Conservation (phyloP, 129 eudicot genomes). For the Logfia minima region DNA sequence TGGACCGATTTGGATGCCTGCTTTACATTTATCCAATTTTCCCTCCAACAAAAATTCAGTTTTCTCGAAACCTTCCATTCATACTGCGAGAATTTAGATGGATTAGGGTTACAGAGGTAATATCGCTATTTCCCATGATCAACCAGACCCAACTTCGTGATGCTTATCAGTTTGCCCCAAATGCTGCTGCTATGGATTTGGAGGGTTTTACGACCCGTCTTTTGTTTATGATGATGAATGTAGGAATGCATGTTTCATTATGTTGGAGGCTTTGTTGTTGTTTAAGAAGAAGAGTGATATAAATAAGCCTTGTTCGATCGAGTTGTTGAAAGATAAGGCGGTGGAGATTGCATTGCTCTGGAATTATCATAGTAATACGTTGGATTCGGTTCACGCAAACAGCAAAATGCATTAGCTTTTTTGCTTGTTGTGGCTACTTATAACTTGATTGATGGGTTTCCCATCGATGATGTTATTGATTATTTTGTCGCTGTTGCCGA, state of each 20-base stretch:
- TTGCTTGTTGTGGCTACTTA: slow-evolving; percentile 43
- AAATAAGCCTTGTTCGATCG: not conserved
- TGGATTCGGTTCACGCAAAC: not conserved
- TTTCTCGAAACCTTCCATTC: slow-evolving; percentile 27
- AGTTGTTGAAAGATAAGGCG: slow-evolving; percentile 34
- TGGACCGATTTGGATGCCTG: slow-evolving; percentile 53
- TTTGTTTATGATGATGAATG: not conserved
- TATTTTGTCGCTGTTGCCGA: slow-evolving; percentile 28
- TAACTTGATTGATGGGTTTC: slow-evolving; percentile 29
- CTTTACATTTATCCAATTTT: slow-evolving; percentile 37
- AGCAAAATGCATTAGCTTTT: slow-evolving; percentile 16
- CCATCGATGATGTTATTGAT: slow-evolving; percentile 34
- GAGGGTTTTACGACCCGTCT: slow-evolving; percentile 24
- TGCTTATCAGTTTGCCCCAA: slow-evolving; percentile 43
- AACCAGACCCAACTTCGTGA: slow-evolving; percentile 33
- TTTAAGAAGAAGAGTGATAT: not conserved
- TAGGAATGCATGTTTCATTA: slow-evolving; percentile 36
- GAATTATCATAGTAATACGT: slow-evolving; percentile 28
- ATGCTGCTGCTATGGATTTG: slow-evolving; percentile 44
- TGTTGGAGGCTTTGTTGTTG: slow-evolving; percentile 42
- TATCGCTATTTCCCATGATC: slow-evolving; percentile 22
- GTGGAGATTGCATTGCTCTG: slow-evolving; percentile 37
- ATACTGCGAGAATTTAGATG: slow-evolving; percentile 44
- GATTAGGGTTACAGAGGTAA: slow-evolving; percentile 29
- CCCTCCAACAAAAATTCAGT: slow-evolving; percentile 35